Conservation (phyloP, 129 eudicot species). For the Lactuca saligna region DNA sequence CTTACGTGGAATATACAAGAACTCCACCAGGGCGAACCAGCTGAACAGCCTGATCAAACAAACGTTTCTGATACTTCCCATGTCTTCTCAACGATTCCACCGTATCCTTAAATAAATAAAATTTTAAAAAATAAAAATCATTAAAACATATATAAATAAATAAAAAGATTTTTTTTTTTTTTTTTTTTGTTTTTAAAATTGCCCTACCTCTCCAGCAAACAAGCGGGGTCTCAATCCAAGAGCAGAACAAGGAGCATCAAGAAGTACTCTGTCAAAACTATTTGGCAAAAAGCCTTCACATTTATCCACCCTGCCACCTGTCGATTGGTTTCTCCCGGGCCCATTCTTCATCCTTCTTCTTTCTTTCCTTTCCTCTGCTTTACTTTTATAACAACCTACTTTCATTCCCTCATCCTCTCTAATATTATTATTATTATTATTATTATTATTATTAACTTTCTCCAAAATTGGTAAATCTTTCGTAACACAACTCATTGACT, state of each 20-base stretch:
- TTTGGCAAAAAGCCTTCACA: constrained; percentile 79
- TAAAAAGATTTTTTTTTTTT: neutral
- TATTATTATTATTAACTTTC: constrained; percentile 13
- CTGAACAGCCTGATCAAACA: constrained; percentile 97
- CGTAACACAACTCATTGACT: constrained; percentile 15
- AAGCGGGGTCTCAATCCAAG: constrained; percentile 93
- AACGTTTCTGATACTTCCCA: constrained; percentile 76
- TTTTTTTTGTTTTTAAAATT: constrained; percentile 20
- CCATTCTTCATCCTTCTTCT: constrained; percentile 67
- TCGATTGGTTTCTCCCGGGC: constrained; percentile 60
- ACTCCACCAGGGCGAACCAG: constrained; percentile 97
- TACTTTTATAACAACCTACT: constrained; percentile 40
- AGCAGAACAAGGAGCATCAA: constrained; percentile 99
- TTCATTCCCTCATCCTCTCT: constrained; percentile 38
- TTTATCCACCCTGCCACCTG: constrained; percentile 68
- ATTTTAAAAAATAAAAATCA: neutral
- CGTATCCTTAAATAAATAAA: constrained; percentile 50
- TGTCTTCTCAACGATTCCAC: constrained; percentile 76
- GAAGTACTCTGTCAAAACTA: constrained; percentile 97
- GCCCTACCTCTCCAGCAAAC: constrained; percentile 74
- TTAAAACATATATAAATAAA: neutral
- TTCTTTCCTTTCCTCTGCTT: constrained; percentile 45
- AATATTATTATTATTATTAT: no score
- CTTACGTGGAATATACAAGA: constrained; percentile 91
- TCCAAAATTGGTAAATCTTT: constrained; percentile 19